These are phyloP conservation scores for Dioscorea alata DNA, from an alignment of 106 monocot species.

Conservation along the genomic window DNA sequence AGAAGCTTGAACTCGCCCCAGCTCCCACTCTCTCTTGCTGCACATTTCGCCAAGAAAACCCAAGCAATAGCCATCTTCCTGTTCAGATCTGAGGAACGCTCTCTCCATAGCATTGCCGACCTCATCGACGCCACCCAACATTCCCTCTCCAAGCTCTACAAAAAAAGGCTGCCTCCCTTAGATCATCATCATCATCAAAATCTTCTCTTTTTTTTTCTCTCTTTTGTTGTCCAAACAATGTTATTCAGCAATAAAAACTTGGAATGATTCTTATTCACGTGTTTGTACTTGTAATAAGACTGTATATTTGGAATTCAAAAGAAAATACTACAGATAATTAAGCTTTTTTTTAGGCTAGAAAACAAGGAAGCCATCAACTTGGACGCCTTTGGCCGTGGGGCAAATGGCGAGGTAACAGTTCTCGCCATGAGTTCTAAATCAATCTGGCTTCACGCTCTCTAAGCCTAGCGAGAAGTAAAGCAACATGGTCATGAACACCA, in stretches of 20 bases:
- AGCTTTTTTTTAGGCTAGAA: too few species aligned
- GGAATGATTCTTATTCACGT: too few species aligned
- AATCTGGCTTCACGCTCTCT: constrained; percentile 35
- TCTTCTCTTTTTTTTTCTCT: not conserved
- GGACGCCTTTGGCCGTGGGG: constrained; percentile 49
- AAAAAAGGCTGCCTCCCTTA: constrained; percentile 56
- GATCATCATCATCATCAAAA: not conserved
- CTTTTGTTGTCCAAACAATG: not conserved
- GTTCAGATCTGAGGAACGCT: constrained; percentile 60
- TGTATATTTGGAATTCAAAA: too few species aligned
- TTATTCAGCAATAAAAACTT: too few species aligned
- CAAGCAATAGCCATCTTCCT: constrained; percentile 71
- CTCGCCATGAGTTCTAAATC: constrained; percentile 60
- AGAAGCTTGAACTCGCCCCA: constrained; percentile 60
- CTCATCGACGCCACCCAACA: constrained; percentile 65
- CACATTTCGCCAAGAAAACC: constrained; percentile 65
- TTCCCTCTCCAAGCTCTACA: constrained; percentile 65
- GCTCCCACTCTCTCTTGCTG: constrained; percentile 55
- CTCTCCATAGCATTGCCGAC: constrained; percentile 85
- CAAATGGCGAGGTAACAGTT: constrained; percentile 58
- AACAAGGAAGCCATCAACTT: constrained; percentile 33
- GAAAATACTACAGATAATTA: not conserved
- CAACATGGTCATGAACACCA: constrained; percentile 65
- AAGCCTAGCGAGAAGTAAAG: constrained; percentile 51
- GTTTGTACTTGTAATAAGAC: too few species aligned